These are phyloP conservation scores for Colletotrichum lentis DNA, from an alignment of 2,329 filamentous ascomycete genomes.

Conservation along the genomic window DNA sequence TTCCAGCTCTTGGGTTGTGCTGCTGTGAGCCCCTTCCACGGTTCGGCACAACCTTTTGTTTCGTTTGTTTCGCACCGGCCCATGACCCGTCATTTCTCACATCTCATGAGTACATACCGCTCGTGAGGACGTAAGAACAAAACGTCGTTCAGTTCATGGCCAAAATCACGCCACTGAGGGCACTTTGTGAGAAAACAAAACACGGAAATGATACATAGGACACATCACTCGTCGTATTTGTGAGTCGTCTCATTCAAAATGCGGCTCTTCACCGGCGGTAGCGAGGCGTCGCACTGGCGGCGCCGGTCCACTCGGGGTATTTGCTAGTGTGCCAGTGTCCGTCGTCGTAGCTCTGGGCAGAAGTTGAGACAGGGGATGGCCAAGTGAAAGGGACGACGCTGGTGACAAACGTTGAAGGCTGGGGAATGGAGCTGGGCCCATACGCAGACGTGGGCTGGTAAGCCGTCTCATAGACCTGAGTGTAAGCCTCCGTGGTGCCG, in stretches of 20 bases:
- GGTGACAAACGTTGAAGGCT: constrained; percentile 38
- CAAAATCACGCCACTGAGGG: not conserved
- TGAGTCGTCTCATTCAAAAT: not conserved
- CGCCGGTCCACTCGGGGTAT: constrained; percentile 56
- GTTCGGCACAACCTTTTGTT: not conserved
- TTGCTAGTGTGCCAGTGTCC: constrained; percentile 56
- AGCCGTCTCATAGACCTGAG: constrained; percentile 38
- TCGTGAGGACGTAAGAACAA: not conserved
- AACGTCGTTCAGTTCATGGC: not conserved
- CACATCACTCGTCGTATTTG: not conserved
- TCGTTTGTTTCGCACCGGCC: not conserved
- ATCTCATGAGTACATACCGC: constrained; percentile 17
- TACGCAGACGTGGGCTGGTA: constrained; percentile 32
- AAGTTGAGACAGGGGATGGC: constrained; percentile 39
- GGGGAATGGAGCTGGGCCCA: constrained; percentile 24
- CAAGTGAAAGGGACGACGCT: constrained; percentile 36
- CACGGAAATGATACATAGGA: not conserved
- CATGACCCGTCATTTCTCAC: constrained; percentile 31
- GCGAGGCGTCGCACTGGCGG: constrained; percentile 38
- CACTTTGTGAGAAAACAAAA: not conserved
- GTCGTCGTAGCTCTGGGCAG: constrained; percentile 49
- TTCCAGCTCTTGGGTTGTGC: constrained; percentile 54
- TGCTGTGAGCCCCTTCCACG: constrained; percentile 27
- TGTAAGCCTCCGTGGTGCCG: not conserved
- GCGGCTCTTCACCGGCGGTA: constrained; percentile 28